Percentiles rank a stretch among this genome's conserved stretches.
Evolutionary conservation across 2,329 filamentous ascomycete genomes (phyloP).

Genomic region (Tolypocladium guangdongense): DNA sequence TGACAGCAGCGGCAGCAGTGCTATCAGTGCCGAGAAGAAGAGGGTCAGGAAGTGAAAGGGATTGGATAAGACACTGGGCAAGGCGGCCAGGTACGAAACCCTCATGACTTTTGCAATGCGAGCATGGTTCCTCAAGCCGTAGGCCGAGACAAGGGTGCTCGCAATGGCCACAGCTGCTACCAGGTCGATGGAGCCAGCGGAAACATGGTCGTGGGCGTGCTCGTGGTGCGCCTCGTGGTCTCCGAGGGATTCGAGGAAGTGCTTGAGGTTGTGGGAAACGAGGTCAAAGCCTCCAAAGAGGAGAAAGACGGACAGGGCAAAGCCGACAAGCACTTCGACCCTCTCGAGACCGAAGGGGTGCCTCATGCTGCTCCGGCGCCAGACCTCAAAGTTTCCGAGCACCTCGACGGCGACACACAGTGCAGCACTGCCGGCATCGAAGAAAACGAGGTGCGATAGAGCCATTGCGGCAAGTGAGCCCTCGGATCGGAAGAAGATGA

Average conservation of each 20-base stretch:
- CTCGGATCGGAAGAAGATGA: conserved; percentile 75
- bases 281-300: conserved; percentile 97
- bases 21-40: conserved; percentile 69
- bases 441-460: conserved; percentile 85
- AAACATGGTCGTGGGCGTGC: conserved; percentile 54
- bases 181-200: conserved; percentile 67
- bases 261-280: conserved; percentile 85
- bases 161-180: conserved; percentile 72
- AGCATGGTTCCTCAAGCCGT: conserved; percentile 80
- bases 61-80: conserved; percentile 84
- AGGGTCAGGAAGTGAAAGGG: conserved; percentile 92
- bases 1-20: conserved; percentile 72
- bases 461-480: conserved; percentile 87
- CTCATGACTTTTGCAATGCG: conserved; percentile 88
- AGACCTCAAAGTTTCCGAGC: conserved; percentile 93
- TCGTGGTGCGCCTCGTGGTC: conserved; percentile 61
- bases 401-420: conserved; percentile 90
- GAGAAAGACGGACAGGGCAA: conserved; percentile 90
- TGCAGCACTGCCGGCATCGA: conserved; percentile 85
- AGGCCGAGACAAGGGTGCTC: conserved; percentile 75
- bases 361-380: conserved; percentile 83
- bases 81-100: conserved; percentile 67
- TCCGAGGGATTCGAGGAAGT: conserved; percentile 60
- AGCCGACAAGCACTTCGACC: conserved; percentile 86
- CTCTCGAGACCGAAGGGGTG: conserved; percentile 91